Base-by-base conservation (phyloP, 2,329 filamentous ascomycete genomes). In the Stachybotrys chlorohalonatus region DNA sequence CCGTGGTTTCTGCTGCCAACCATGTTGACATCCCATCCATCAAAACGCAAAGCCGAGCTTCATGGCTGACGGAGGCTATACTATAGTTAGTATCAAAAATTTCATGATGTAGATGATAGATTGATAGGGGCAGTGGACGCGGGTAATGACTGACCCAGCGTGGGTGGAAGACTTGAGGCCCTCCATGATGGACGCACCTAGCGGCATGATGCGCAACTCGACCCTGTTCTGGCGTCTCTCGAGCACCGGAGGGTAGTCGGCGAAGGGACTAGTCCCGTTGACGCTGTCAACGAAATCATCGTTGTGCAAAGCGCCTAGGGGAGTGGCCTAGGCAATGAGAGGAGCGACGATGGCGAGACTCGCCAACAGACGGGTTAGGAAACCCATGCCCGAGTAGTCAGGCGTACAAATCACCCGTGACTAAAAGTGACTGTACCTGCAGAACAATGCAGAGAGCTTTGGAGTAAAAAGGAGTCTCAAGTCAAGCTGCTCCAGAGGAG, bases 1-100 rank as follows among this genome's bases (percentile, higher is more conserved):
- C 63, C 63, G 39, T 56, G 51, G 8, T 36, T 47, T 49, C 54
- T 54, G 49, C 49, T 60, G n/a, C 64, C 64, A 24, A 66, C 63
- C 62, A 66, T 65, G 45, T 66, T 60, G 52, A 65, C 63, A 2
- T 60, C 53, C 58, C 57, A 64, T 5, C 60, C 60, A n/a, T 57
- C 53, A 31, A 50, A 59, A 4, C 64, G 51, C 1, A 66, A 53
- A 1, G 58, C 53, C 24, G 66, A 60, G 36, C 60, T 53, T 8
- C 63, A 53, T 11, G 53, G 51, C 31, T 63, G 61, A 11, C 62
- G 64, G 45, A 59, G 63, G 11, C 60, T 60, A 32, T 51, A 45
- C n/a, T n/a, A 45, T 45, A 15, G 39, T 45, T 45, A 45, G 9
- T n/a, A n/a, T 45, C 15, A 45, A 45, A 8, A 45, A 45, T 8